Evolutionary conservation across 352 stramenopile species (phyloP), one percentile per base, ranked within the genome.

Genomic region (Elongisporangium undulatum): DNA sequence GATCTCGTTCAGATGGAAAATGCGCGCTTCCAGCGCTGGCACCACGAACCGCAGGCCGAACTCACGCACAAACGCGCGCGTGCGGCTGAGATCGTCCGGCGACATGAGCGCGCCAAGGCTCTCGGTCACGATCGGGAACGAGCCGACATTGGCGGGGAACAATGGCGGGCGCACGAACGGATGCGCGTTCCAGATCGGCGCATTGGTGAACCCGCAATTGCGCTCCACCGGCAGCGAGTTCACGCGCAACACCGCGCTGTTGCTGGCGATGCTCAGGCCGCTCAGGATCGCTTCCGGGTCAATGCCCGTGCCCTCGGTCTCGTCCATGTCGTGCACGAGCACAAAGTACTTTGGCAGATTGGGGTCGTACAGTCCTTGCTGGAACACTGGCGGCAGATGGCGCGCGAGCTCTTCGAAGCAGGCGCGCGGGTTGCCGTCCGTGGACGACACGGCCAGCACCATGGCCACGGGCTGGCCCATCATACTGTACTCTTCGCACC

Each of bases 291-390:
- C 69, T 13, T 91, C 82, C 9, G 83, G 74, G 64, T 95, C 85
- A 41, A 95, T 95, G 0, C 74, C 77, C 29, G 85, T 95, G 26
- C 82, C 79, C 12, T 87, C 71, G 1, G 85, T 90, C 67, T 96
- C 84, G 38, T 74, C 59, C 4, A 82, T 63, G 64, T 97, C 90
- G 56, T 97, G 90, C 22, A 97, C 45, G 16, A 97, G 74, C n/a
- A 97, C 62, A 62, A 92, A 96, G 58, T 91, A 95, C 61, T 94
- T 92, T 15, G 87, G 79, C 13, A 96, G 58, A 29, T 78, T 85
- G 5, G 76, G 64, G 59, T 96, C 87, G 59, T 95, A 97, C 2
- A 93, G 59, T 7, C 82, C 86, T 57, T 89, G 70, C 13, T 85
- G 71, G 56, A 95, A 95, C 16, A 77, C 69, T 0, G 57, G 23